Conservation (phyloP, 306 rosid species). For the Citrullus mucosospermus region DNA sequence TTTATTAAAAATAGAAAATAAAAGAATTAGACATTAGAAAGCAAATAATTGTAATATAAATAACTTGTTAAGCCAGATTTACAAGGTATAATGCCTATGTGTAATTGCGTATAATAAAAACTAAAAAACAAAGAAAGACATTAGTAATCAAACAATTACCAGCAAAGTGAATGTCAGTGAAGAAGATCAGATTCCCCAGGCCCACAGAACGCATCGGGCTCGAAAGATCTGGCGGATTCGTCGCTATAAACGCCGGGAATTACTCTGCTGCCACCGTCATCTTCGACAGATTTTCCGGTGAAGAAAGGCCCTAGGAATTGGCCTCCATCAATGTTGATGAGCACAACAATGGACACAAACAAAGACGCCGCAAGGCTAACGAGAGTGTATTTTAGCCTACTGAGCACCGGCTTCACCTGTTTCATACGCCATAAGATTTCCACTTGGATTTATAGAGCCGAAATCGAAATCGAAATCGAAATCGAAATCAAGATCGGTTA, state of each 20-base stretch:
- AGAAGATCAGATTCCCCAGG: slow-evolving; percentile 39
- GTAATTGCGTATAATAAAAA: no score
- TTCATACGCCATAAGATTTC: not conserved
- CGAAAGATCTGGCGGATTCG: slow-evolving; percentile 80
- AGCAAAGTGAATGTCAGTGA: slow-evolving; percentile 9
- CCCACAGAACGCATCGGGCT: slow-evolving; percentile 89
- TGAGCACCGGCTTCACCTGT: slow-evolving; percentile 84
- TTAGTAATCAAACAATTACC: not conserved
- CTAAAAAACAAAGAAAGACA: no score
- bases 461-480: not conserved
- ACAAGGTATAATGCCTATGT: no score
- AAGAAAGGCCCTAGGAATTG: slow-evolving; percentile 14
- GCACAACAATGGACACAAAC: slow-evolving; percentile 34
- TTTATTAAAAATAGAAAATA: no score
- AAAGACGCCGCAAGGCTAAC: slow-evolving; percentile 48
- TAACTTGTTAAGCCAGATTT: no score
- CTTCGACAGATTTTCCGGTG: slow-evolving; percentile 19
- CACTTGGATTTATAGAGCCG: not conserved
- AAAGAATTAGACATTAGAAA: no score
- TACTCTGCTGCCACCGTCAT: slow-evolving; percentile 28
- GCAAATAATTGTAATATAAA: no score
- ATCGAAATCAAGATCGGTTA: slow-evolving; percentile 1
- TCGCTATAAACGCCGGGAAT: slow-evolving; percentile 79
- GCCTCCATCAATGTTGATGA: slow-evolving; percentile 45
- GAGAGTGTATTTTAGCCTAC: slow-evolving; percentile 62